These are phyloP conservation scores for Cyberlindnera lachancei DNA, from an alignment of 805 yeast genomes.

Conservation along the genomic window DNA sequence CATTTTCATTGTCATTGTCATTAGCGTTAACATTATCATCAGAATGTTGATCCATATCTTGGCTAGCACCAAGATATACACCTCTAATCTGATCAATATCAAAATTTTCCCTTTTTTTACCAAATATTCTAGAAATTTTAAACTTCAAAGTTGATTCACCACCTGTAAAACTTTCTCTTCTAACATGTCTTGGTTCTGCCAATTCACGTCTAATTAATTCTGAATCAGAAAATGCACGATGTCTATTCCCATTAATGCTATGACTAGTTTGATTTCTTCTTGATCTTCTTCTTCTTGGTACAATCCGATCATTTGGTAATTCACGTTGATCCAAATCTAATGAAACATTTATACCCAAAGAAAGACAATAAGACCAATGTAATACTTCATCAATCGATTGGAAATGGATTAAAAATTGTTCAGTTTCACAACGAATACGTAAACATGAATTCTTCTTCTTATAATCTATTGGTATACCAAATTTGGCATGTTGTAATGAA, in stretches of 20 bases:
- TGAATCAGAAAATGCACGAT: conserved; percentile 22
- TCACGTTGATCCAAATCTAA: conserved; percentile 68
- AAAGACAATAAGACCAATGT: conserved; percentile 68
- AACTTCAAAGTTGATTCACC: conserved; percentile 6
- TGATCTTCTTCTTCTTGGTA: conserved; percentile 66
- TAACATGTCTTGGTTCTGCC: conserved; percentile 15
- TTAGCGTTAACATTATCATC: conserved; percentile 23
- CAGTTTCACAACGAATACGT: conserved; percentile 73
- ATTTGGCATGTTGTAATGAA: conserved; percentile 74
- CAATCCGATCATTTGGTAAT: conserved; percentile 70
- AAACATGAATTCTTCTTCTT: conserved; percentile 60
- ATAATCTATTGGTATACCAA: conserved; percentile 85
- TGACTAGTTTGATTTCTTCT: conserved; percentile 22
- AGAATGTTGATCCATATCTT: conserved; percentile 21
- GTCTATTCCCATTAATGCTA: too few relatives aligned
- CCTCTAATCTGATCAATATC: background rate
- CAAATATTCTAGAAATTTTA: conserved; percentile 10
- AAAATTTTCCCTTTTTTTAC: conserved; percentile 6
- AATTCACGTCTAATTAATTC: conserved; percentile 21
- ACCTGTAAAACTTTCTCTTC: conserved; percentile 17
- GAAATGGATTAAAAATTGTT: conserved; percentile 70
- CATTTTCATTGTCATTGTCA: too few relatives aligned
- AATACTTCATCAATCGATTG: conserved; percentile 57
- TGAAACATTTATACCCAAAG: conserved; percentile 72
- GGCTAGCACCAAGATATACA: background rate